These are phyloP conservation scores for Boechera stricta DNA, from an alignment of 345 rosid species.

Conservation along the genomic window DNA sequence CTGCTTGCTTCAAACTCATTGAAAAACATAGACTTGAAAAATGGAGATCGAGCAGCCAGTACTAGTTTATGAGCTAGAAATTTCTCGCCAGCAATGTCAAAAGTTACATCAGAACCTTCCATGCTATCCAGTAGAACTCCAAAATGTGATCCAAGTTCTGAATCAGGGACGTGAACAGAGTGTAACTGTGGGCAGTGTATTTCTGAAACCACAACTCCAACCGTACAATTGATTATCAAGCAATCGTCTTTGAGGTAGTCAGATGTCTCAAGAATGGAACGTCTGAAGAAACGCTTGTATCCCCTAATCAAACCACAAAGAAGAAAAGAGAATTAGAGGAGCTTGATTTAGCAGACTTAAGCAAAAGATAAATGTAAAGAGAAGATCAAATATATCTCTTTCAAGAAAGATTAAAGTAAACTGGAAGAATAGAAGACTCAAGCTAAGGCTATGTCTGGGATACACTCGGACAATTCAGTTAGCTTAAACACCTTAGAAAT, in stretches of 20 bases:
- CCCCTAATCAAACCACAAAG: conserved; percentile 66
- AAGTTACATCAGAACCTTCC: conserved; percentile 74
- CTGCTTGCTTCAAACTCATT: conserved; percentile 63
- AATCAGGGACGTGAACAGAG: conserved; percentile 63
- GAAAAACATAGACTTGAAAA: conserved; percentile 86
- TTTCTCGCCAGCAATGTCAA: conserved; percentile 73
- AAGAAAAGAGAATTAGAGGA: conserved; percentile 3
- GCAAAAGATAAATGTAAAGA: conserved; percentile 10
- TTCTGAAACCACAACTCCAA: conserved; percentile 87
- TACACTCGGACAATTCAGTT: neutral
- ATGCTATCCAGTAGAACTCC: conserved; percentile 73
- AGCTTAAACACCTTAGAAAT: neutral
- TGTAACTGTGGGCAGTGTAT: conserved; percentile 67
- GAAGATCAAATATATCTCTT: neutral
- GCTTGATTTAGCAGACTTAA: neutral
- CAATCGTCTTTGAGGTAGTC: conserved; percentile 86
- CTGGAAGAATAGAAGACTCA: neutral
- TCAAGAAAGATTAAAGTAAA: too few relatives aligned
- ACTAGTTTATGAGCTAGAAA: conserved; percentile 86
- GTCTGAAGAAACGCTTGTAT: conserved; percentile 84
- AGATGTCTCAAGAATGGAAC: conserved; percentile 73
- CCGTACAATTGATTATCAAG: conserved; percentile 83
- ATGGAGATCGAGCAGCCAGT: conserved; percentile 94
- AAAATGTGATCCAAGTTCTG: conserved; percentile 77
- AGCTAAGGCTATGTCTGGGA: conserved; percentile 8